These are phyloP conservation scores for Rosa multiflora DNA, from an alignment of 306 rosid genomes.

Conservation along the genomic window DNA sequence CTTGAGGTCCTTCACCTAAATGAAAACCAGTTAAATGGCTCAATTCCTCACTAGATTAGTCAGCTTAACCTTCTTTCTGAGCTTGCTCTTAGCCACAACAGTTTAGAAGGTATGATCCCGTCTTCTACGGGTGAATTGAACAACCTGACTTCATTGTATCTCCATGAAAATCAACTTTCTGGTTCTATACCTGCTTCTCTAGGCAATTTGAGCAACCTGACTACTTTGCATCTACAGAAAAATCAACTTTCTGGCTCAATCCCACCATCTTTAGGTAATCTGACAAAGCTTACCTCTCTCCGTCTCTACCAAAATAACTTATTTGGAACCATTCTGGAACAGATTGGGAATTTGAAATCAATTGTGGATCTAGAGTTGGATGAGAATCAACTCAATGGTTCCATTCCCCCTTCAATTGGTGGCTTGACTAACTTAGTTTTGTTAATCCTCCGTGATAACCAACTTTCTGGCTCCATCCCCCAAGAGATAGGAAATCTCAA, in stretches of 20 bases:
- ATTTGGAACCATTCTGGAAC: not conserved
- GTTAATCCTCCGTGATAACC: conserved; percentile 25
- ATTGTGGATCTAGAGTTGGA: not conserved
- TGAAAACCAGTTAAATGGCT: too few relatives aligned
- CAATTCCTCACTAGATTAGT: too few relatives aligned
- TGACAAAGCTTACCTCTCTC: too few relatives aligned
- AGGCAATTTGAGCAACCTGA: not conserved
- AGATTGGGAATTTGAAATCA: not conserved
- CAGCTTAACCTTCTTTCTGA: too few relatives aligned
- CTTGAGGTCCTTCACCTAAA: too few relatives aligned
- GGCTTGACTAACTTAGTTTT: conserved; percentile 7
- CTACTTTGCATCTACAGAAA: not conserved
- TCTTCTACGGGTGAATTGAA: too few relatives aligned
- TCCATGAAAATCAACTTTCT: too few relatives aligned
- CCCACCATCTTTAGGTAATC: too few relatives aligned
- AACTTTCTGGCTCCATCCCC: conserved; percentile 37
- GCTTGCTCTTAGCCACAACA: too few relatives aligned
- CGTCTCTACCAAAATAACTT: too few relatives aligned
- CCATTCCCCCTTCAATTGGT: conserved; percentile 13
- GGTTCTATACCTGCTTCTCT: not conserved
- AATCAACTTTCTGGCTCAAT: not conserved
- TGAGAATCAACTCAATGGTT: not conserved
- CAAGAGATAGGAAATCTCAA: conserved; percentile 16
- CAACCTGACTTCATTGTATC: too few relatives aligned
- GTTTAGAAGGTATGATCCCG: too few relatives aligned